These are phyloP conservation scores for Podosphaera fusca DNA, from an alignment of 2,329 filamentous ascomycete genomes.

Conservation along the genomic window DNA sequence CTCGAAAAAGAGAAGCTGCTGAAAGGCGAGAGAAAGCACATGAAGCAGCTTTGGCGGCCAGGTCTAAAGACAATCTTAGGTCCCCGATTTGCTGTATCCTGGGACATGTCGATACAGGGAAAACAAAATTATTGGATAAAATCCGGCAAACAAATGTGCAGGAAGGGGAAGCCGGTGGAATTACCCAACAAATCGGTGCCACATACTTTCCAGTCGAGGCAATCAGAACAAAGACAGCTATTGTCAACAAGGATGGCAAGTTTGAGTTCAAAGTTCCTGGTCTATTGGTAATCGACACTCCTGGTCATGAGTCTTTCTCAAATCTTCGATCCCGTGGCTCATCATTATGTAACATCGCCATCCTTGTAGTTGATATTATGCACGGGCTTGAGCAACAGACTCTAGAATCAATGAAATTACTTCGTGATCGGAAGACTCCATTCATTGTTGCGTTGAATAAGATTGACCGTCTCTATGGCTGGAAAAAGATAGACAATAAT, in stretches of 20 bases:
- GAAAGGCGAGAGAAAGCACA: conserved; percentile 75
- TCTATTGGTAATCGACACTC: conserved; percentile 90
- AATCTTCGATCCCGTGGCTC: conserved; percentile 93
- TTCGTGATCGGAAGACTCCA: conserved; percentile 82
- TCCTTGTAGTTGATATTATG: conserved; percentile 98
- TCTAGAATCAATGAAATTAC: conserved; percentile 83
- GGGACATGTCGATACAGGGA: conserved; percentile 98
- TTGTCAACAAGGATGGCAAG: conserved; percentile 71
- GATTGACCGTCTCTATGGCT: conserved; percentile 96
- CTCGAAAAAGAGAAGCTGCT: conserved; percentile 70
- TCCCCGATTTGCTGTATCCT: conserved; percentile 99
- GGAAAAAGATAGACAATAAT: conserved; percentile 98
- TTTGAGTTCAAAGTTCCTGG: conserved; percentile 97
- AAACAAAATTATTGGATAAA: conserved; percentile 98
- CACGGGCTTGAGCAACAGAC: conserved; percentile 96
- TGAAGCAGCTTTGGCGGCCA: conserved; percentile 72
- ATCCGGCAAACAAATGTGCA: conserved; percentile 96
- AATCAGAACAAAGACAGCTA: conserved; percentile 72
- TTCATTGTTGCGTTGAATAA: conserved; percentile 99
- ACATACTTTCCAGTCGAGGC: conserved; percentile 97
- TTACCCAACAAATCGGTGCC: conserved; percentile 97
- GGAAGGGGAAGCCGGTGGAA: conserved; percentile 96
- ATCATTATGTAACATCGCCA: conserved; percentile 97
- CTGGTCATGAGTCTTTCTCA: conserved; percentile 99
- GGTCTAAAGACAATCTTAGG: conserved; percentile 81